Conservation (phyloP, 352 stramenopile species). For the Ochromonadaceae sp. region DNA sequence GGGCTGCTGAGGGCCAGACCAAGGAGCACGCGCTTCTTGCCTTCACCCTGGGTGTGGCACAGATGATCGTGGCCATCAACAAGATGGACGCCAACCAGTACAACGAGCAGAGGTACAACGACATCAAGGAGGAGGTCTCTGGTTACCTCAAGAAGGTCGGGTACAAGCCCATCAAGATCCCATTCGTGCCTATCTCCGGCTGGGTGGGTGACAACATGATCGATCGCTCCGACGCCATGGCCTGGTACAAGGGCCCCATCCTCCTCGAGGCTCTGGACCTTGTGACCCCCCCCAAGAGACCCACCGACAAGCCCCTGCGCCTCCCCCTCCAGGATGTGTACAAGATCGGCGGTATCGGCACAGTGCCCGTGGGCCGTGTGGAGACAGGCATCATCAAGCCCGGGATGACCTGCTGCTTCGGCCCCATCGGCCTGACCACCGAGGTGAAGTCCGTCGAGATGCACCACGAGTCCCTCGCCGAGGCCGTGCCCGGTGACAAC, state of each 20-base stretch:
- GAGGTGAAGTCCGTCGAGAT: constrained; percentile 91
- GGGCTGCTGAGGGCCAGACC: constrained; percentile 84
- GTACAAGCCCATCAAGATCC: constrained; percentile 83
- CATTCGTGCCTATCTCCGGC: constrained; percentile 88
- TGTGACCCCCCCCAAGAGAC: constrained; percentile 69
- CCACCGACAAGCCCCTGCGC: constrained; percentile 81
- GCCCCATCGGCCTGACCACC: constrained; percentile 61
- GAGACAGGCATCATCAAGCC: constrained; percentile 88
- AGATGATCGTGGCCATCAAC: constrained; percentile 94
- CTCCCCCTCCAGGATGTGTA: constrained; percentile 89
- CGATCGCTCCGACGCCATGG: constrained; percentile 77
- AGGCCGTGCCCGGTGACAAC: constrained; percentile 81
- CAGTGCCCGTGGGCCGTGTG: constrained; percentile 84
- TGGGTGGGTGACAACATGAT: constrained; percentile 94
- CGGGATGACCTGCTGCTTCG: constrained; percentile 75
- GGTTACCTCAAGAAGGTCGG: constrained; percentile 85
- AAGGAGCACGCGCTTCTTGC: constrained; percentile 85
- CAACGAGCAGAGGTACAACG: constrained; percentile 71
- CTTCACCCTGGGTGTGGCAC: constrained; percentile 89
- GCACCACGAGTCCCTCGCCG: constrained; percentile 74
- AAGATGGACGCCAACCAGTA: constrained; percentile 93
- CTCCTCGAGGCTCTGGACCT: constrained; percentile 79
- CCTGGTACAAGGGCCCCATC: constrained; percentile 87
- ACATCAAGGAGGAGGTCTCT: constrained; percentile 77
- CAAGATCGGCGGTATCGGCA: constrained; percentile 92